phyloP scores from a whole-genome alignment of 108 stramenopile species.

The Craspedostauros australis region DNA sequence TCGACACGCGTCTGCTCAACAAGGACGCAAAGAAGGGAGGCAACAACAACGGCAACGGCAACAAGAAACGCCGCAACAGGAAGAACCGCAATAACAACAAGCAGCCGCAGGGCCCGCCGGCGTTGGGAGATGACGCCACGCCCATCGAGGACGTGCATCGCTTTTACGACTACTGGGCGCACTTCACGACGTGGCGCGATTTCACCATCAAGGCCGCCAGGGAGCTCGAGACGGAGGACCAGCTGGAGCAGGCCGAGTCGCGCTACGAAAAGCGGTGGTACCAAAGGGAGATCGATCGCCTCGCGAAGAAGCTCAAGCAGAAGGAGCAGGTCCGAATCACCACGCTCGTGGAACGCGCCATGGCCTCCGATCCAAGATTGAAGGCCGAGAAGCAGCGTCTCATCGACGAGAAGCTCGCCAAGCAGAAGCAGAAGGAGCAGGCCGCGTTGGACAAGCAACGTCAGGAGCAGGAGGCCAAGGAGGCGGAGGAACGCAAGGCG shows the following conservation, averaged over 20 bases:
- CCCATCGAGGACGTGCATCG: slow-evolving; percentile 77
- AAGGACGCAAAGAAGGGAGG: slow-evolving; percentile 27
- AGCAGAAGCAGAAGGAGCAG: slow-evolving; percentile 42
- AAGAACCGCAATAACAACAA: slow-evolving; percentile 32
- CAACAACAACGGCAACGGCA: slow-evolving; percentile 9
- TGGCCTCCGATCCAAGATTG: slow-evolving; percentile 90
- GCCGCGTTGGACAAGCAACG: slow-evolving; percentile 42
- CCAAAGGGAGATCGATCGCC: slow-evolving; percentile 93
- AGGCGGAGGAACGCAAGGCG: slow-evolving; percentile 32
- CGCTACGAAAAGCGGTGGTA: slow-evolving; percentile 97
- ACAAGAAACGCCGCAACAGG: background rate
- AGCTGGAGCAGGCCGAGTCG: slow-evolving; percentile 78
- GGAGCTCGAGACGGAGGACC: slow-evolving; percentile 69
- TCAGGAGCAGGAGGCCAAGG: slow-evolving; percentile 31
- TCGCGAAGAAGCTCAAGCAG: slow-evolving; percentile 87
- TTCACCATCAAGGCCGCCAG: slow-evolving; percentile 76
- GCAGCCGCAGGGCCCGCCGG: slow-evolving; percentile 39
- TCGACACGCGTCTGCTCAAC: slow-evolving; percentile 50
- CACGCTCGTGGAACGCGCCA: slow-evolving; percentile 88
- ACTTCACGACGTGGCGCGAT: slow-evolving; percentile 96
- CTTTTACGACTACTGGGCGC: slow-evolving; percentile 97
- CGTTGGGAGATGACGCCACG: slow-evolving; percentile 83
- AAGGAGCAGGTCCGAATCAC: slow-evolving; percentile 90
- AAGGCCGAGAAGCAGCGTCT: slow-evolving; percentile 50
- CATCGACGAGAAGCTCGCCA: slow-evolving; percentile 48